Base-by-base conservation (phyloP, 2,329 filamentous ascomycete species). In the Chaetomium sp. region DNA sequence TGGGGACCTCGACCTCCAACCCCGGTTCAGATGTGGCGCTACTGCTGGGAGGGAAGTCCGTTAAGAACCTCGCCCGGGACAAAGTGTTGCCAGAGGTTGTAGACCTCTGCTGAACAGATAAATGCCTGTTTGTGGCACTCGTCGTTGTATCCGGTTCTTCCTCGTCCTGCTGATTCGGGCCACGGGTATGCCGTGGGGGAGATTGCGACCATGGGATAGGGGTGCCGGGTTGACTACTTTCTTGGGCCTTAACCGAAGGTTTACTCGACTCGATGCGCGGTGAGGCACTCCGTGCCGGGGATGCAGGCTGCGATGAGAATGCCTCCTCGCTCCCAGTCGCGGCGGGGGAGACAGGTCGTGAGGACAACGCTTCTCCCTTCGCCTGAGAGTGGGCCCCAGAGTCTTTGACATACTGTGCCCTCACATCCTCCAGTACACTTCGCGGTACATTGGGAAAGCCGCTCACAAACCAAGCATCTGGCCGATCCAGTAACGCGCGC, bases 401-500 rank as follows among this genome's bases (percentile, higher is more conserved):
- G 1, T 33, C 4, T 23, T 23, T 47, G 3, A 16, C 23, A 63
- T 70, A 57, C 35, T 66, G 66, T 56, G 71, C 67, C 56, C 70
- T 75, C 7, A 77, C 61, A 2, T 71, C 71, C 45, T 78, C 67
- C 21, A 80, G 60, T 10, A 80, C 75, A 47, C 75, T 70, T 2
- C 66, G 63, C 0, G 80, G 80, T 12, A 81, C 68, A 54, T 78
- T 76, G 50, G 69, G 67, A 3, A 70, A 35, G 1, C 71, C 73
- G 10, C 73, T 70, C 21, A 69, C 67, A 9, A 64, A 65, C 80
- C 80, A 82, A 1, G 79, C 74, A 59, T 75, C 72, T 3, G 72
- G 57, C 0, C 69, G 63, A 1, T 77, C 74, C 1, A 82, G 71
- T 1, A 82, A 70, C 4, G 61, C 60, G 29, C 72, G 72, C 67